A percentile compares a stretch with the other conserved stretches of the same genome.
These are phyloP conservation scores for Citrus cavaleriei DNA, from an alignment of 345 rosid genomes.

Conservation along the genomic window DNA sequence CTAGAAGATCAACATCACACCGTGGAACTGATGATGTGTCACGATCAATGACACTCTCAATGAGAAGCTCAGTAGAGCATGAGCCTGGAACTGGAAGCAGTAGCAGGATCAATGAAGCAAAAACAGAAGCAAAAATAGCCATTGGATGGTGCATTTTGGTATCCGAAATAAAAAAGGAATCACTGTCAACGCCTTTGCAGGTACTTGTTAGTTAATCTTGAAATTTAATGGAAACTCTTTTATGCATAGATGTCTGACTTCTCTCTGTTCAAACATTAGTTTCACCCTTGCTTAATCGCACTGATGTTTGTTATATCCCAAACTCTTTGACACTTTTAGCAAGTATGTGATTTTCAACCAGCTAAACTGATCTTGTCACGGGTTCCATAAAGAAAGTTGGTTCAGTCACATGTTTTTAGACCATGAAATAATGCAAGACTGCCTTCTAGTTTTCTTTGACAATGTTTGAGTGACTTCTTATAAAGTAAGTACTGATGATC, in stretches of 20 bases:
- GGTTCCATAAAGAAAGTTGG: neutral
- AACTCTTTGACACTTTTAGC: neutral
- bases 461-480: neutral
- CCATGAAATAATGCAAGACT: neutral
- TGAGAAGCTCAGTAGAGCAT: slow-evolving; percentile 2
- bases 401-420: neutral
- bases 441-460: neutral
- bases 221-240: neutral
- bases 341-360: neutral
- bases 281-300: neutral
- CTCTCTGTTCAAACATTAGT: neutral
- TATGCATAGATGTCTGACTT: slow-evolving; percentile 2
- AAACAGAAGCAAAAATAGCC: slow-evolving; percentile 6
- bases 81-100: slow-evolving; percentile 18
- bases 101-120: slow-evolving; percentile 25
- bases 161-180: too few relatives aligned
- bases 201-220: slow-evolving; percentile 26
- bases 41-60: too few relatives aligned
- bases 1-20: slow-evolving; percentile 48
- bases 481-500: neutral
- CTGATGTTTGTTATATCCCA: neutral
- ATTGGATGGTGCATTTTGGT: neutral
- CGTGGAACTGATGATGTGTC: slow-evolving; percentile 9
- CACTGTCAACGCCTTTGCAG: slow-evolving; percentile 34
- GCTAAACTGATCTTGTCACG: neutral